Conservation (phyloP, 2,329 filamentous ascomycete genomes). For the Colletotrichum cereale region DNA sequence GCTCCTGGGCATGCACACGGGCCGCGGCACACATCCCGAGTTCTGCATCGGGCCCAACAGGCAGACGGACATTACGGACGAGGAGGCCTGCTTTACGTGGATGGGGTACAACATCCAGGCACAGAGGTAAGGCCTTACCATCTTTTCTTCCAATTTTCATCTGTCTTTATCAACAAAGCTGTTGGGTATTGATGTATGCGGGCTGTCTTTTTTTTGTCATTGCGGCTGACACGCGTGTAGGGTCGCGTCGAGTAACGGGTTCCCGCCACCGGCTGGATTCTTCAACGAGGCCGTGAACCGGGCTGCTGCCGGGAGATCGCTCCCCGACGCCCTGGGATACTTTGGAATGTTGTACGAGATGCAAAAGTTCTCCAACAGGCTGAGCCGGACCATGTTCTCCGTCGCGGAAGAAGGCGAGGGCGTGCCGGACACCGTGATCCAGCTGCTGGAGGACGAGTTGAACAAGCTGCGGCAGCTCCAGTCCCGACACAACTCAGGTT, state of each 20-base stretch:
- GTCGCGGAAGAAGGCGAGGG: conserved; percentile 60
- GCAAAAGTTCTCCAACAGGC: conserved; percentile 63
- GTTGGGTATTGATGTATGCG: neutral
- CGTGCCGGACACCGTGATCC: conserved; percentile 60
- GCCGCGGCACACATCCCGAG: conserved; percentile 63
- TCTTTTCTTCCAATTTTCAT: neutral
- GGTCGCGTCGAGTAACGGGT: conserved; percentile 58
- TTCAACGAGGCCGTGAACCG: conserved; percentile 64
- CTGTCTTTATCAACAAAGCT: neutral
- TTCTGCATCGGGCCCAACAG: conserved; percentile 58
- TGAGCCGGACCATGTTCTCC: conserved; percentile 61
- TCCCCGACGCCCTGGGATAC: conserved; percentile 57
- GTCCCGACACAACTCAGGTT: conserved; percentile 62
- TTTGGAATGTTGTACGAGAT: conserved; percentile 62
- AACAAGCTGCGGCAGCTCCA: conserved; percentile 60
- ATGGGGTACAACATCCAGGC: conserved; percentile 64
- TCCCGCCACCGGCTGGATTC: conserved; percentile 58
- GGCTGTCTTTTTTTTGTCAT: neutral
- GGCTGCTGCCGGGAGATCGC: conserved; percentile 54
- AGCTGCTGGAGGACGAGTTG: conserved; percentile 65
- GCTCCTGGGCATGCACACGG: conserved; percentile 65
- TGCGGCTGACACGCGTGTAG: conserved; percentile 45
- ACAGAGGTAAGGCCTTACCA: conserved; percentile 57
- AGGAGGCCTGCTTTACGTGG: conserved; percentile 67
- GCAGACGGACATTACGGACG: conserved; percentile 59